A percentile compares a stretch with the other conserved stretches of the same genome.
Conservation (phyloP, 169 alveolate genomes). For the Cryptosporidium tyzzeri region DNA sequence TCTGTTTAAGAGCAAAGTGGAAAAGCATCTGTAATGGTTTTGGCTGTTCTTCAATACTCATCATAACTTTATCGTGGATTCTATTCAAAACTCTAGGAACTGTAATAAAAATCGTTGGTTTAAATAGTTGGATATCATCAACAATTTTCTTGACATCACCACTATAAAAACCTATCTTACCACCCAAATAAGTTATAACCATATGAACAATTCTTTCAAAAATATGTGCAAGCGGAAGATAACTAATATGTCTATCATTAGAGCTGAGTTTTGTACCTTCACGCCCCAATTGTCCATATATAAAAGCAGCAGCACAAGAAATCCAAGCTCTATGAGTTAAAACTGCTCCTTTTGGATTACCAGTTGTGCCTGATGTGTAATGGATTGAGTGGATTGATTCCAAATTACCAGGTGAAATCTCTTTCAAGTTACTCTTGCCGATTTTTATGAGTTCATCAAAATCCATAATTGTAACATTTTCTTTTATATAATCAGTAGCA, state of each 20-base stretch:
- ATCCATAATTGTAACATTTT: conserved; percentile 34
- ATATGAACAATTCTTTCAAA: conserved; percentile 83
- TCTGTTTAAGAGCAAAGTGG: conserved; percentile 81
- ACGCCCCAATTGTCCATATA: conserved; percentile 52
- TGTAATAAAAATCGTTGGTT: conserved; percentile 94
- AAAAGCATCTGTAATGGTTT: conserved; percentile 81
- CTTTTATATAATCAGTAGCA: conserved; percentile 10
- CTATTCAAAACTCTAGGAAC: conserved; percentile 96
- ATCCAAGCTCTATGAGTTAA: conserved; percentile 82
- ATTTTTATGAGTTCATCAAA: conserved; percentile 30
- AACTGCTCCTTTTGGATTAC: conserved; percentile 91
- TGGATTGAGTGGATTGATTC: conserved; percentile 55
- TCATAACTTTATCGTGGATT: conserved; percentile 89
- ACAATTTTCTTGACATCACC: conserved; percentile 85
- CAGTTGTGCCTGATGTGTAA: conserved; percentile 93
- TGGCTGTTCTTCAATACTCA: conserved; percentile 83
- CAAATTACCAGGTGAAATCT: conserved; percentile 31
- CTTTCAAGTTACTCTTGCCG: conserved; percentile 33
- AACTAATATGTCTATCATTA: conserved; percentile 83
- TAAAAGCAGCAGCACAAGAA: conserved; percentile 52
- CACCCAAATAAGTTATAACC: conserved; percentile 78
- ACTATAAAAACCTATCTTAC: conserved; percentile 80
- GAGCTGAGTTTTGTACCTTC: conserved; percentile 47
- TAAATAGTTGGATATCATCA: conserved; percentile 87
- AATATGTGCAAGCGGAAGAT: conserved; percentile 88